Evolutionary conservation across 2,329 filamentous ascomycete genomes (phyloP).

Genomic region (Hypocrella siamensis): DNA sequence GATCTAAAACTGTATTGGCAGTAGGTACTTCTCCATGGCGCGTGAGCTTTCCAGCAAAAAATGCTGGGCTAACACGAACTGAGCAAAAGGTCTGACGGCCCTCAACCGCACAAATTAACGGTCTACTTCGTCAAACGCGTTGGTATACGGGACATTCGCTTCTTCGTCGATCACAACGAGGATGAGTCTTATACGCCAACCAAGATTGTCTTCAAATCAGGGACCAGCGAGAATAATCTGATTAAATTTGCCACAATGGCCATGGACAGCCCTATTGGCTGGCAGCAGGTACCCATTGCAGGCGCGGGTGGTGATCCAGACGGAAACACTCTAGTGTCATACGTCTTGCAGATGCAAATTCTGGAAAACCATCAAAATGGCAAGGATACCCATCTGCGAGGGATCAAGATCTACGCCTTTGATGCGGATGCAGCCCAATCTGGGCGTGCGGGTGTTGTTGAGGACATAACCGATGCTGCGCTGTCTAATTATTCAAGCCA

Average conservation of each 20-base stretch:
- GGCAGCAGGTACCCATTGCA: constrained; percentile 65
- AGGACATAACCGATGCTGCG: constrained; percentile 10
- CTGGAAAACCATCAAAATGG: constrained; percentile 98
- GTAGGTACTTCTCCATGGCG: constrained; percentile 24
- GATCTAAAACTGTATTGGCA: constrained; percentile 68
- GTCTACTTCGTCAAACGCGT: constrained; percentile 78
- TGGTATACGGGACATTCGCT: constrained; percentile 60
- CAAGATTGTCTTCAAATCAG: constrained; percentile 75
- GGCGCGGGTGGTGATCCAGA: constrained; percentile 42
- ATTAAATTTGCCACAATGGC: constrained; percentile 74
- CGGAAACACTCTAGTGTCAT: constrained; percentile 67
- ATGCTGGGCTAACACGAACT: not conserved
- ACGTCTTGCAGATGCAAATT: constrained; percentile 79
- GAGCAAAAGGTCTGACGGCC: constrained; percentile 65
- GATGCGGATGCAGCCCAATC: constrained; percentile 31
- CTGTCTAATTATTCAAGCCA: not conserved
- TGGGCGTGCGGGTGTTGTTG: constrained; percentile 13
- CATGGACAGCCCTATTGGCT: constrained; percentile 67
- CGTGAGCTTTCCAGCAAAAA: not conserved
- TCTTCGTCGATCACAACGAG: constrained; percentile 78
- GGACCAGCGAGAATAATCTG: constrained; percentile 81
- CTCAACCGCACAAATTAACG: constrained; percentile 67
- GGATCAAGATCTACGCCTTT: constrained; percentile 68
- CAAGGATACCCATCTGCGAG: constrained; percentile 94
- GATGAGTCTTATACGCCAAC: constrained; percentile 97